Base-by-base conservation (phyloP, 2,329 filamentous ascomycete species). In the Capronia epimyces region DNA sequence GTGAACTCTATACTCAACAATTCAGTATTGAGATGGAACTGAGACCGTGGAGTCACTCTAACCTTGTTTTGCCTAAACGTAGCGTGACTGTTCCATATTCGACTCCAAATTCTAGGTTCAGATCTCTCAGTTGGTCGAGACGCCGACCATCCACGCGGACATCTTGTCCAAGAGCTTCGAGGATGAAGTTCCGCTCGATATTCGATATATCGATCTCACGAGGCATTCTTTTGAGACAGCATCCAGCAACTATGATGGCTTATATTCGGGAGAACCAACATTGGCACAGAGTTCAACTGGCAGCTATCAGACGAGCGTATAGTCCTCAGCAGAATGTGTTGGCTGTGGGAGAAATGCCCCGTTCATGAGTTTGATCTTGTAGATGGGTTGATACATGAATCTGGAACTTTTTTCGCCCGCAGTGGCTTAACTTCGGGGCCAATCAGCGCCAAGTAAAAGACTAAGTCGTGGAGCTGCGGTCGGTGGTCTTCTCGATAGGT, bases 81-180 rank as follows among this genome's bases (percentile, higher is more conserved):
- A 96, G 86, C 64, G 95, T 88, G 61, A 86, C 88, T 61, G 91
- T 83, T 56, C 93, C 93, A 76, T 90, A 90, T 63, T 95, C 88
- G 57, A 95, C 85, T 44, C 89, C 89, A 69, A 97, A 95, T 2
- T 76, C 80, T 53, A 98, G 77, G 53, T 85, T 80, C 40, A 96
- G 69, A 42, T 82, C 76, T 59, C 93, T 82, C 69, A 87, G 93
- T 63, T 89, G 78, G 64, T 96, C 87, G 51, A 90, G 79, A 52
- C 78, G 75, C 59, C 93, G 87, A 62, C 87, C 87, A 71, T 98
- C 93, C 52, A 96, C 74, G 20, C 93, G 87, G 53, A 90, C 73
- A 60, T 86, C 81, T 64, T 95, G 82, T 62, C 83, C 77, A 9
- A 98, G 79, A 39, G 91, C 90, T 66, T 94, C 81, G 55, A 83